A percentile compares a stretch with the other conserved stretches of the same genome.
phyloP scores from a whole-genome alignment of 257 asterid species.

The Leonotis leonurus region DNA sequence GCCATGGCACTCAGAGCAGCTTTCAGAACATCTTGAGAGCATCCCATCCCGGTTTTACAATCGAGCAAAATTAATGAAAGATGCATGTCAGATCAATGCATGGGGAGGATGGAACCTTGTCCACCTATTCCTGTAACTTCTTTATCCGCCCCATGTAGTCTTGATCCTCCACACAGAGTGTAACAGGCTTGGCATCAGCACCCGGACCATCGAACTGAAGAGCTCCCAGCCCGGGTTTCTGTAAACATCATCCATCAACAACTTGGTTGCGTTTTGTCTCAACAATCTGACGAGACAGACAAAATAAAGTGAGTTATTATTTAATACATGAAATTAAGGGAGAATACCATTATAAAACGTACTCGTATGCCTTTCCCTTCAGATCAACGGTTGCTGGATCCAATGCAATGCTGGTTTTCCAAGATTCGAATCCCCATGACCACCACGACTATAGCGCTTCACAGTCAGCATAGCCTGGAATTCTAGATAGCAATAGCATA shows the following conservation, averaged over 20 bases:
- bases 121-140: slow-evolving; percentile 52
- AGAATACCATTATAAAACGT: slow-evolving; percentile 21
- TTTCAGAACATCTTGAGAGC: slow-evolving; percentile 84
- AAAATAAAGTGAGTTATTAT: not conserved
- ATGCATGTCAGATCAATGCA: not conserved
- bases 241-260: slow-evolving; percentile 78
- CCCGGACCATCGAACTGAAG: slow-evolving; percentile 97
- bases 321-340: too few relatives aligned
- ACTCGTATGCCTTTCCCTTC: slow-evolving; percentile 86
- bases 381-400: slow-evolving; percentile 94
- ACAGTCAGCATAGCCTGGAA: slow-evolving; percentile 90
- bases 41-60: slow-evolving; percentile 97
- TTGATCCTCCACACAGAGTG: slow-evolving; percentile 82
- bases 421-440: slow-evolving; percentile 51
- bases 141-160: slow-evolving; percentile 78
- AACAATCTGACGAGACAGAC: slow-evolving; percentile 12
- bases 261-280: slow-evolving; percentile 79
- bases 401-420: slow-evolving; percentile 88
- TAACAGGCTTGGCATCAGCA: slow-evolving; percentile 82
- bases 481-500: not conserved
- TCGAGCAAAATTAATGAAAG: slow-evolving; percentile 22
- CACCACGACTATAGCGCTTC: slow-evolving; percentile 70
- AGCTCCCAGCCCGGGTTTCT: slow-evolving; percentile 98
- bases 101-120: slow-evolving; percentile 16
- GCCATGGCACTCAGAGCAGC: slow-evolving; percentile 97